Percentiles rank a stretch among this genome's conserved stretches.
phyloP scores from a whole-genome alignment of 768 basidiomycete genomes.

The Leccinum barrowsii region DNA sequence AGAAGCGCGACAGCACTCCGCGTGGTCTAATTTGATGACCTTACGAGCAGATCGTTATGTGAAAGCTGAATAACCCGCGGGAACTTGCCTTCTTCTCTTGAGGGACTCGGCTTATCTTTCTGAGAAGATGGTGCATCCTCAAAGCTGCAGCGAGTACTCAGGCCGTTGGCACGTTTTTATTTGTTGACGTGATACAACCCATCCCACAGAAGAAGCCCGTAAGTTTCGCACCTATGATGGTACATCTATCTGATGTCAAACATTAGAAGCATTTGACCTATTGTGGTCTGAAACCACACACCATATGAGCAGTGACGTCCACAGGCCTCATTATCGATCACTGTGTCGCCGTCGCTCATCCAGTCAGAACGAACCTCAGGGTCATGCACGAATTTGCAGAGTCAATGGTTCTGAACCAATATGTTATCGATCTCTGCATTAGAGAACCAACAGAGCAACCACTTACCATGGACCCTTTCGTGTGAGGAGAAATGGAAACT shows the following conservation, averaged over 20 bases:
- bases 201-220: background rate
- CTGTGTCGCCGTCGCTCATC: background rate
- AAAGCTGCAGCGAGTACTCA: background rate
- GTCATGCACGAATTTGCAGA: constrained; percentile 1
- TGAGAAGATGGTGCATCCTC: constrained; percentile 12
- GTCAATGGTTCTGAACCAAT: background rate
- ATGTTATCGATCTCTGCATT: constrained; percentile 11
- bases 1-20: constrained; percentile 10
- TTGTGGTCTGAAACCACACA: background rate
- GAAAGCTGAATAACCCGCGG: constrained; percentile 13
- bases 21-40: background rate
- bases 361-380: constrained; percentile 7
- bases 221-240: background rate
- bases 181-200: constrained; percentile 14
- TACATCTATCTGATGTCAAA: constrained; percentile 1
- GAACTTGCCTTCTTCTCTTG: constrained; percentile 9
- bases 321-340: constrained; percentile 2
- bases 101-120: constrained; percentile 11
- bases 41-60: background rate
- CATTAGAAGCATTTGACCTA: background rate
- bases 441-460: constrained; percentile 6
- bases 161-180: background rate
- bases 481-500: constrained; percentile 1
- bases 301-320: background rate
- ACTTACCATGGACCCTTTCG: constrained; percentile 1